A percentile compares a stretch with the other conserved stretches of the same genome.
phyloP scores from a whole-genome alignment of 805 yeast genomes.

The Hanseniaspora osmophila region DNA sequence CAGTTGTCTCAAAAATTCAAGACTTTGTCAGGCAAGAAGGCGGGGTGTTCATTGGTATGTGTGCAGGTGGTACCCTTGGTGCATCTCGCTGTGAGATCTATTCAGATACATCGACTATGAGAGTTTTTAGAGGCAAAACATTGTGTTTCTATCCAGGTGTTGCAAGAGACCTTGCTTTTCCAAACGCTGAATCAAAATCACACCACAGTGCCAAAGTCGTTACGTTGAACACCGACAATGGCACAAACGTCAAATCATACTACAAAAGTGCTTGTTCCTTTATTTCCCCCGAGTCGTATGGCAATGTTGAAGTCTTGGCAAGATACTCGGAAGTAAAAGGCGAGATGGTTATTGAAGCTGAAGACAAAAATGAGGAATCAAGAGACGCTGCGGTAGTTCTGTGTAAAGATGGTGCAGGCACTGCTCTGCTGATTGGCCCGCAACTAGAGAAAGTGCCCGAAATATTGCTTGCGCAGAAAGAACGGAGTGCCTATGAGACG shows the following conservation, averaged over 20 bases:
- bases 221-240: constrained; percentile 27
- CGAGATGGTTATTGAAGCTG: constrained; percentile 34
- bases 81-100: constrained; percentile 71
- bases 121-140: constrained; percentile 78
- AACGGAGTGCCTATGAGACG: constrained; percentile 19
- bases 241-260: constrained; percentile 26
- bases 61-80: constrained; percentile 92
- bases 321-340: constrained; percentile 37
- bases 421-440: constrained; percentile 63
- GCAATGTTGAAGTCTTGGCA: constrained; percentile 61
- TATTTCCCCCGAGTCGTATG: constrained; percentile 50
- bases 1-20: constrained; percentile 49
- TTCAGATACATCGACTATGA: constrained; percentile 52
- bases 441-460: constrained; percentile 79
- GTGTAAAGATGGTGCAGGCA: constrained; percentile 49
- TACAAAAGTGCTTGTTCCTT: constrained; percentile 88
- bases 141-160: constrained; percentile 70
- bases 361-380: constrained; percentile 17
- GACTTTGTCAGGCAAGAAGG: constrained; percentile 57
- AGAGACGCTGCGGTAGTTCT: constrained; percentile 57
- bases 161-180: constrained; percentile 66
- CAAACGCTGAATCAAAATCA: constrained; percentile 67
- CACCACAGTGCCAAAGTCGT: constrained; percentile 65
- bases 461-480: constrained; percentile 27
- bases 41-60: constrained; percentile 74